Base-by-base conservation (phyloP, 371 early-diverging fungal species). In the Cokeromyces recurvatus region DNA sequence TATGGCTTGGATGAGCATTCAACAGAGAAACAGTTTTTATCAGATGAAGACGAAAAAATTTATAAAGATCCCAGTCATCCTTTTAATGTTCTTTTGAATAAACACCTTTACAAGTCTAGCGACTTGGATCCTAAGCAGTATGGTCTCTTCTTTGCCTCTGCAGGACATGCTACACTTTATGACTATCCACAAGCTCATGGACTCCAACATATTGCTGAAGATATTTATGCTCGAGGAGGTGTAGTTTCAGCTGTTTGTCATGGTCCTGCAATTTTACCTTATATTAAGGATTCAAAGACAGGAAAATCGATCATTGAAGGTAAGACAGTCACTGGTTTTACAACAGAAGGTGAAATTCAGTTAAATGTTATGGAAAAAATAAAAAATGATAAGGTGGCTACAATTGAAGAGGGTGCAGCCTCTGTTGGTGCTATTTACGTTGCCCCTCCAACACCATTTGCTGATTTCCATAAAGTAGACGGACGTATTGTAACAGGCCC, bases 181-280 rank as follows among this genome's bases (percentile, higher is more conserved):
- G 78, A 78, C 24, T 78, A 71, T 25, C 78, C 78, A 4, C 55
- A 36, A 5, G 78, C 78, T 27, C 43, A 44, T 7, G 59, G 53
- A 0, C 53, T 77, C 24, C 69, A 70, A 34, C 20, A 20, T 2
- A 71, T 77, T 46, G 77, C 77, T 6, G 74, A 72, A 46, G 65
- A 65, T 20, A 61, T 77, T 23, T 78, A 73, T 52, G 49, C 32
- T 6, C 74, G 72, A 2, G 78, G 78, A 24, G 78, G 78, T 29
- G 48, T 78, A 8, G 75, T 78, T 5, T 55, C 75, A 10, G 77
- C 78, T 1, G 77, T 78, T 3, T 78, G 78, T 38, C 78, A 78
- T 41, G 78, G 75, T 6, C 78, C 78, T 4, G 78, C 75, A 11
- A 77, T 78, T 12, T 53, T 78, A 19, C 78, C 75, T 2, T 43